Evolutionary conservation across 164 flowering plant genomes (phyloP).

Genomic region (Sedum album): DNA sequence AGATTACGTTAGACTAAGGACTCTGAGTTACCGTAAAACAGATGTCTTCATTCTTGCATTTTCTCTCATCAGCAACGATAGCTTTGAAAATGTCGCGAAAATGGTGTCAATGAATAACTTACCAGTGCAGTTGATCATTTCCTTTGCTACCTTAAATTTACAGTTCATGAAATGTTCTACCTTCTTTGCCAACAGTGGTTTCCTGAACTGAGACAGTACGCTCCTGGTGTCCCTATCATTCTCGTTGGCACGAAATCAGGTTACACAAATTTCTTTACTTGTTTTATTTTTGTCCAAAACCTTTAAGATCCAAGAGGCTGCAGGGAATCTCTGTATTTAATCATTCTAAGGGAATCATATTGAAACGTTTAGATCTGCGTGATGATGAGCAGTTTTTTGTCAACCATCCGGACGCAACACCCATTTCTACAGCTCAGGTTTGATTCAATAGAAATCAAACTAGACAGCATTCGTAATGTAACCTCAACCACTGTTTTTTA

Average conservation of each 20-base stretch:
- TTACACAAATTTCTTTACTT: not conserved
- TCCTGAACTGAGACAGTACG: slow-evolving; percentile 61
- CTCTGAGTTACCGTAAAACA: slow-evolving; percentile 53
- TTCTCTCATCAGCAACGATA: slow-evolving; percentile 67
- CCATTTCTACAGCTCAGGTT: slow-evolving; percentile 50
- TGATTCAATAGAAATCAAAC: not conserved
- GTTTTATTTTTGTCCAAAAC: too few relatives aligned
- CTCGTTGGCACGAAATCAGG: slow-evolving; percentile 66
- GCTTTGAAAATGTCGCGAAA: slow-evolving; percentile 57
- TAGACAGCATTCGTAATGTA: not conserved
- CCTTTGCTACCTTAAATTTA: not conserved
- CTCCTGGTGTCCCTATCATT: slow-evolving; percentile 61
- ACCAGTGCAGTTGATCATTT: not conserved
- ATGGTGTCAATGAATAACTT: slow-evolving; percentile 40
- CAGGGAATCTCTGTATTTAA: not conserved
- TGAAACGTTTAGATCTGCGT: slow-evolving; percentile 35
- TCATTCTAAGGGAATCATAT: not conserved
- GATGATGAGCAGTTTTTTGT: slow-evolving; percentile 46
- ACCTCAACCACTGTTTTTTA: not conserved
- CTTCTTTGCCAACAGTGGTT: slow-evolving; percentile 37
- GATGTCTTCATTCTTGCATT: slow-evolving; percentile 63
- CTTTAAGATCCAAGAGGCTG: too few relatives aligned
- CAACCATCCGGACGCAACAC: slow-evolving; percentile 53
- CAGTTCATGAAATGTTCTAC: not conserved
- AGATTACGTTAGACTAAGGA: slow-evolving; percentile 55